Evolutionary conservation across 2,329 filamentous ascomycete genomes (phyloP).

Genomic region (Exserohilum rostratum): DNA sequence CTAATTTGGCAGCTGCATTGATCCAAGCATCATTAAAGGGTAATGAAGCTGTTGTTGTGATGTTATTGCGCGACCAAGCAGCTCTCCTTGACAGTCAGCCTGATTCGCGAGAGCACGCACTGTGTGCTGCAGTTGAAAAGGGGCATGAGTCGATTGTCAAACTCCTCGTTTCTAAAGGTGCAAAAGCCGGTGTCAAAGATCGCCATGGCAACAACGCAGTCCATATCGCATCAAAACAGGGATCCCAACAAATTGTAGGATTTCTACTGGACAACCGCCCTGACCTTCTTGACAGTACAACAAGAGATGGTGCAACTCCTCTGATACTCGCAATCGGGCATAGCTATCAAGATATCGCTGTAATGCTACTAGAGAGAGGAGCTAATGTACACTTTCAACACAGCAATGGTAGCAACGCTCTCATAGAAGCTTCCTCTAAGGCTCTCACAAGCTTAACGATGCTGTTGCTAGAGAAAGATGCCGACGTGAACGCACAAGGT

Average conservation of each 20-base stretch:
- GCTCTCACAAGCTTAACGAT: background rate
- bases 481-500: background rate
- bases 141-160: background rate
- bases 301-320: fast-evolving
- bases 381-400: background rate
- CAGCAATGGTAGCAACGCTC: no score
- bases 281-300: background rate
- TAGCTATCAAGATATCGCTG: background rate
- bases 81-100: background rate
- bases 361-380: background rate
- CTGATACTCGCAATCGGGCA: background rate
- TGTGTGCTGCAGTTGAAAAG: background rate
- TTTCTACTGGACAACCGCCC: background rate
- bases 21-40: background rate
- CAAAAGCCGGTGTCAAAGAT: background rate
- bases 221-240: background rate
- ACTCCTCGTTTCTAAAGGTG: background rate
- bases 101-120: background rate
- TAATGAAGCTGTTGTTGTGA: no score
- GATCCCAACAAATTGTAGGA: background rate
- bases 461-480: background rate
- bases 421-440: background rate
- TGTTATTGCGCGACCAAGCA: background rate
- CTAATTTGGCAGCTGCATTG: background rate
- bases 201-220: background rate